phyloP scores from a whole-genome alignment of 2,329 filamentous ascomycete species.

The Aspergillus costaricaensis region DNA sequence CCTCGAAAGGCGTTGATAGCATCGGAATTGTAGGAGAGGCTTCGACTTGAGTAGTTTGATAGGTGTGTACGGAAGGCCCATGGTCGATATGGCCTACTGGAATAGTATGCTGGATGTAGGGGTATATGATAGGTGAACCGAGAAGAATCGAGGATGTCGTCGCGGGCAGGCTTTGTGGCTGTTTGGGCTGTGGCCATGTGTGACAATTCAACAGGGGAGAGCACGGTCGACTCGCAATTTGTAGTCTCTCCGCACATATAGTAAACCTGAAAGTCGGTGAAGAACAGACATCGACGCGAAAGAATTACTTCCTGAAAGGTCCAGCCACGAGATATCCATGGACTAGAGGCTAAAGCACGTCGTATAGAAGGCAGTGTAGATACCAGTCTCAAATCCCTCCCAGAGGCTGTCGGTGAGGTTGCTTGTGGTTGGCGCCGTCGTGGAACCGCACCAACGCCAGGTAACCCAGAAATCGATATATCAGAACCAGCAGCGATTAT shows the following conservation, averaged over 20 bases:
- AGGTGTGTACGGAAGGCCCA: background rate
- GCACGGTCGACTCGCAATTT: background rate
- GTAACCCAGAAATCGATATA: background rate
- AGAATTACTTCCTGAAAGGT: background rate
- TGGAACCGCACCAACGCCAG: background rate
- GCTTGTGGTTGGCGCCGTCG: background rate
- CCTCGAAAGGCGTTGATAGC: background rate
- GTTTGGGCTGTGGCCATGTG: too few species aligned
- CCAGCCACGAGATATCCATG: background rate
- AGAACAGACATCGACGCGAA: background rate
- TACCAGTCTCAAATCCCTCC: background rate
- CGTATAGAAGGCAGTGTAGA: background rate
- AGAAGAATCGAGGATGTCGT: background rate
- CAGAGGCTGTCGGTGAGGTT: background rate
- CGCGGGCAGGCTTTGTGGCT: background rate
- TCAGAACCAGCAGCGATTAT: background rate
- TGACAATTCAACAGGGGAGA: background rate
- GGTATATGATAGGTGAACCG: background rate
- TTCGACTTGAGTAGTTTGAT: background rate
- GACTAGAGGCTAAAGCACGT: background rate
- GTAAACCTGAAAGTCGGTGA: background rate
- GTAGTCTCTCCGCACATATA: background rate
- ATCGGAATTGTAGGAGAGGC: background rate
- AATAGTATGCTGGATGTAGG: background rate
- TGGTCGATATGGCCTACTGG: background rate